These are phyloP conservation scores for Miamiensis avidus DNA, from an alignment of 169 alveolate species.

Conservation along the genomic window DNA sequence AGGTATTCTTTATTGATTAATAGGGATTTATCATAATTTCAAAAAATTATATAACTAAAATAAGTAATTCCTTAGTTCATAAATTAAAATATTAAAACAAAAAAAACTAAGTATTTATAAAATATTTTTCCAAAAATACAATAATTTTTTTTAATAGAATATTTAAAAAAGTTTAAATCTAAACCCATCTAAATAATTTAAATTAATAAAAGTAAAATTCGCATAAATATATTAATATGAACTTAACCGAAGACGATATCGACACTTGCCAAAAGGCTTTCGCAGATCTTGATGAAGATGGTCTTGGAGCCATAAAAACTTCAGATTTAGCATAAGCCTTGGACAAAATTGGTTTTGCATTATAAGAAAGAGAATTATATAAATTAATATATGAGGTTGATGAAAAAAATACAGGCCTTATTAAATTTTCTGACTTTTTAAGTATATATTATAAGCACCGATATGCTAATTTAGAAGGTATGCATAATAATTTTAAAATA, in stretches of 20 bases:
- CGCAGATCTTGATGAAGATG: conserved; percentile 67
- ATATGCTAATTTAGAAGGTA: conserved; percentile 30
- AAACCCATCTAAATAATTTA: not conserved
- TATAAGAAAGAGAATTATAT: conserved; percentile 62
- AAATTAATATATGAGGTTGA: conserved; percentile 68
- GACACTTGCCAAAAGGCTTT: conserved; percentile 56
- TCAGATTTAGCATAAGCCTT: conserved; percentile 53
- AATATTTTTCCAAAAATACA: not conserved
- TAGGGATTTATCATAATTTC: too few relatives aligned
- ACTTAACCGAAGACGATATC: conserved; percentile 46
- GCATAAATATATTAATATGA: conserved; percentile 14
- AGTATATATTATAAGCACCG: conserved; percentile 32
- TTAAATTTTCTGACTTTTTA: conserved; percentile 45
- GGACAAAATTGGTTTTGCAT: conserved; percentile 54
- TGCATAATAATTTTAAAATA: not conserved
- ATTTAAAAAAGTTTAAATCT: not conserved
- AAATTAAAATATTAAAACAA: too few relatives aligned
- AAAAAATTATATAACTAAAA: too few relatives aligned
- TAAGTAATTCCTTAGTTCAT: too few relatives aligned
- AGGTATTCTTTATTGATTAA: too few relatives aligned
- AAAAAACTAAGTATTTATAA: not conserved
- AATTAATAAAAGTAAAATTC: not conserved
- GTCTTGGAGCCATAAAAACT: conserved; percentile 55
- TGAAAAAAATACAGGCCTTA: conserved; percentile 64
- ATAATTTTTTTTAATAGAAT: not conserved